Evolutionary conservation across 2,329 filamentous ascomycete species (phyloP).

Genomic region (Colletotrichum camelliae): DNA sequence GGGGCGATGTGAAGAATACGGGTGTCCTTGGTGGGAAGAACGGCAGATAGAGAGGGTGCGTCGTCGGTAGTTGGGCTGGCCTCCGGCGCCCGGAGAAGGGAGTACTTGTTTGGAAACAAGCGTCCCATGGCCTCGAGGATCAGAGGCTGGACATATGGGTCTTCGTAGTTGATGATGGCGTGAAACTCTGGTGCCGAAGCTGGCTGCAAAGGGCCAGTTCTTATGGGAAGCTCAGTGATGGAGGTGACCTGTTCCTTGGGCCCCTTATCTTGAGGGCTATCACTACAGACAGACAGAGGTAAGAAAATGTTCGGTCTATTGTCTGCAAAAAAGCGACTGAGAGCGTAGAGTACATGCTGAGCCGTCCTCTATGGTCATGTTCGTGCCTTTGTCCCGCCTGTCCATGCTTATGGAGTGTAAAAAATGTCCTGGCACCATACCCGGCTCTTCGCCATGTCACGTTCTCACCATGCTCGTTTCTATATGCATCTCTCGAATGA

Average conservation of each 20-base stretch:
- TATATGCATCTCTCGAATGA: not conserved
- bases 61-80: constrained; percentile 31
- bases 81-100: constrained; percentile 60
- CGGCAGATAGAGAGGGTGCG: constrained; percentile 38
- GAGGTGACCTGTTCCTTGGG: not conserved
- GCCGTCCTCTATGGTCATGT: constrained; percentile 6
- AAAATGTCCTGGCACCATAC: constrained; percentile 7
- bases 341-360: constrained; percentile 21
- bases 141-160: constrained; percentile 87
- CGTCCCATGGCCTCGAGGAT: constrained; percentile 75
- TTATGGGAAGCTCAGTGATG: not conserved
- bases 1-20: constrained; percentile 78
- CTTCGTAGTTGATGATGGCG: constrained; percentile 83
- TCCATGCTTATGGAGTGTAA: not conserved
- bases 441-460: constrained; percentile 8
- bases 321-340: not conserved
- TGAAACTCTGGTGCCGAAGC: constrained; percentile 42
- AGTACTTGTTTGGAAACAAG: constrained; percentile 57
- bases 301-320: constrained; percentile 15
- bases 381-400: not conserved
- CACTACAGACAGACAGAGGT: constrained; percentile 6
- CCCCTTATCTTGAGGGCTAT: not conserved
- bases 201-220: constrained; percentile 24
- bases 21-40: constrained; percentile 41
- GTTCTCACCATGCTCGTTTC: not conserved